phyloP scores from a whole-genome alignment of 441 rosid species.

The Gossypium laxum region DNA sequence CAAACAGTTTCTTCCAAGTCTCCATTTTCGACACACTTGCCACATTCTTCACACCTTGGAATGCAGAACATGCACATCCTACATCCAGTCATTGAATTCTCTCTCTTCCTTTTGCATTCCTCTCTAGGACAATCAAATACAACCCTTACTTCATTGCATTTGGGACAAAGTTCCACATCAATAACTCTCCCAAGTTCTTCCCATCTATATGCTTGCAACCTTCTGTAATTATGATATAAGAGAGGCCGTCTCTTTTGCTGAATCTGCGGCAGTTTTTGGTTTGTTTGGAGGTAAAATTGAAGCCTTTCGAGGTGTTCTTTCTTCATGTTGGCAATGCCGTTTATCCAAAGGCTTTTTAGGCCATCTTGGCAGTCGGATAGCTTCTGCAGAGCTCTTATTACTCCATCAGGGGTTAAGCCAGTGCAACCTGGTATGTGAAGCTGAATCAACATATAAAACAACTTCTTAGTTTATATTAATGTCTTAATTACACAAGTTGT shows the following conservation, averaged over 20 bases:
- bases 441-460: constrained; percentile 25
- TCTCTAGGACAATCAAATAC: constrained; percentile 37
- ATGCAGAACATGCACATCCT: constrained; percentile 54
- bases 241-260: neutral
- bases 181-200: constrained; percentile 8
- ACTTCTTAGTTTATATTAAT: no score
- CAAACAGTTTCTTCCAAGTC: constrained; percentile 52
- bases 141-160: constrained; percentile 38
- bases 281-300: neutral
- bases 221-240: constrained; percentile 21
- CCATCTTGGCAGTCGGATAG: constrained; percentile 28
- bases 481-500: no score
- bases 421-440: constrained; percentile 53
- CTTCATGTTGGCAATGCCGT: constrained; percentile 35
- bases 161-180: constrained; percentile 47
- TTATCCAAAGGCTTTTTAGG: constrained; percentile 28
- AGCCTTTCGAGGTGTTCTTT: constrained; percentile 34
- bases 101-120: constrained; percentile 26
- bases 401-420: constrained; percentile 59
- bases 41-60: constrained; percentile 61
- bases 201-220: neutral
- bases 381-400: constrained; percentile 40
- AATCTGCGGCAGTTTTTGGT: neutral
- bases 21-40: constrained; percentile 33
- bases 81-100: constrained; percentile 23